Evolutionary conservation across 1,284 basidiomycete genomes (phyloP).

Genomic region (Ustilago trichophora): DNA sequence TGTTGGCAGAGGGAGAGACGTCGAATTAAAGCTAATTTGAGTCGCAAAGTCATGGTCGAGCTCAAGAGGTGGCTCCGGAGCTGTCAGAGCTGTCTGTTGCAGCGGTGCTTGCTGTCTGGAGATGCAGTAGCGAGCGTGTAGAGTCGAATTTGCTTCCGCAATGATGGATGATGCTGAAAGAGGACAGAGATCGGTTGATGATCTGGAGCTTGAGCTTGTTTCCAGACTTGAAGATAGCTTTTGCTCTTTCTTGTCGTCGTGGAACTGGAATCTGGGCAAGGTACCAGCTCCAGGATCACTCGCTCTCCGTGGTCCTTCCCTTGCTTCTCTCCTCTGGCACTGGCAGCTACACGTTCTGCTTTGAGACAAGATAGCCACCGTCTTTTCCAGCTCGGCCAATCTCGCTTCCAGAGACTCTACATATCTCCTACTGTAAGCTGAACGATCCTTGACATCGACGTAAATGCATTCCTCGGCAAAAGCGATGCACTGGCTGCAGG

Average conservation of each 20-base stretch:
- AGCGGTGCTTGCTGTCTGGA: neutral
- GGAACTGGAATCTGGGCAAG: too few species aligned
- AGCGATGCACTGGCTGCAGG: constrained; percentile 44
- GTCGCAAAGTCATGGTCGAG: neutral
- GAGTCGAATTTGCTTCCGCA: neutral
- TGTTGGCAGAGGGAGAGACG: neutral
- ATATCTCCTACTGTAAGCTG: constrained; percentile 47
- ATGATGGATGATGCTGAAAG: constrained; percentile 3
- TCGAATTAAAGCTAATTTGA: neutral
- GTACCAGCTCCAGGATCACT: constrained; percentile 17
- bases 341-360: neutral
- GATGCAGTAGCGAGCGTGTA: neutral
- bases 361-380: neutral
- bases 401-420: constrained; percentile 46
- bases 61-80: neutral
- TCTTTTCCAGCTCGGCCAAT: constrained; percentile 30
- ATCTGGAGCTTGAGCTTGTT: too few species aligned
- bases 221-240: too few species aligned
- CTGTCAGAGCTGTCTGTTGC: neutral
- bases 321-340: neutral
- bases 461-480: constrained; percentile 46
- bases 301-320: neutral
- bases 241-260: neutral
- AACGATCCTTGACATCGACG: constrained; percentile 40
- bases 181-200: neutral